Conservation (phyloP, 2,329 filamentous ascomycete genomes). For the Truncatella angustata region DNA sequence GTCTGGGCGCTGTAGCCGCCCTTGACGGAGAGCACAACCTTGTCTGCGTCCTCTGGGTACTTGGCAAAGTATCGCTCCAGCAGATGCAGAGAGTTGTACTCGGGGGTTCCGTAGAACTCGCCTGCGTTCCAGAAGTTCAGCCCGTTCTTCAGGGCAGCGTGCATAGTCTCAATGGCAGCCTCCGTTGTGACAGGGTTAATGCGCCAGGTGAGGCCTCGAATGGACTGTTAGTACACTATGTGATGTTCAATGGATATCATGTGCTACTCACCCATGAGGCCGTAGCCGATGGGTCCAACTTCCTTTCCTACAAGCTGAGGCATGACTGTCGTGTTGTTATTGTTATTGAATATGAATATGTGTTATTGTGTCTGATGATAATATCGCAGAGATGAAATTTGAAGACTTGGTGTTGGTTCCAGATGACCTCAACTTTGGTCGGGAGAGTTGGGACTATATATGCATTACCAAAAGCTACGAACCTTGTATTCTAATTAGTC, state of each 20-base stretch:
- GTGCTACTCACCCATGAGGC: slow-evolving; percentile 10
- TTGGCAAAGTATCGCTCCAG: slow-evolving; percentile 54
- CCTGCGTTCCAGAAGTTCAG: slow-evolving; percentile 52
- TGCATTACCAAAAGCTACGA: no score
- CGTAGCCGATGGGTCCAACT: slow-evolving; percentile 12
- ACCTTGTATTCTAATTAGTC: no score
- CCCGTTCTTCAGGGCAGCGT: slow-evolving; percentile 38
- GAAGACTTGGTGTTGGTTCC: no score
- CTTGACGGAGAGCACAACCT: slow-evolving; percentile 57
- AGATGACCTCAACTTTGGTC: no score
- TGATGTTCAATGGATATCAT: no score
- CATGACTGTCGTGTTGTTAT: no score
- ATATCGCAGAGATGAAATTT: no score
- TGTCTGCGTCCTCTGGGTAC: slow-evolving; percentile 55
- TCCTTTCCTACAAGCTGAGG: slow-evolving; percentile 10
- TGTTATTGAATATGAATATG: no score
- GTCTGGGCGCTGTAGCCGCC: slow-evolving; percentile 40
- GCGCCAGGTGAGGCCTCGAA: slow-evolving; percentile 29
- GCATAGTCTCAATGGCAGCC: slow-evolving; percentile 45
- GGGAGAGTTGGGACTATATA: no score
- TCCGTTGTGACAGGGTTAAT: slow-evolving; percentile 29
- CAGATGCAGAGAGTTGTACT: slow-evolving; percentile 50
- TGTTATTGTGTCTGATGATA: no score
- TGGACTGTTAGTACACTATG: neutral
- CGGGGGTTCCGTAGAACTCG: slow-evolving; percentile 52